Base-by-base conservation (phyloP, 2,329 filamentous ascomycete species). In the Fusarium tupiense region DNA sequence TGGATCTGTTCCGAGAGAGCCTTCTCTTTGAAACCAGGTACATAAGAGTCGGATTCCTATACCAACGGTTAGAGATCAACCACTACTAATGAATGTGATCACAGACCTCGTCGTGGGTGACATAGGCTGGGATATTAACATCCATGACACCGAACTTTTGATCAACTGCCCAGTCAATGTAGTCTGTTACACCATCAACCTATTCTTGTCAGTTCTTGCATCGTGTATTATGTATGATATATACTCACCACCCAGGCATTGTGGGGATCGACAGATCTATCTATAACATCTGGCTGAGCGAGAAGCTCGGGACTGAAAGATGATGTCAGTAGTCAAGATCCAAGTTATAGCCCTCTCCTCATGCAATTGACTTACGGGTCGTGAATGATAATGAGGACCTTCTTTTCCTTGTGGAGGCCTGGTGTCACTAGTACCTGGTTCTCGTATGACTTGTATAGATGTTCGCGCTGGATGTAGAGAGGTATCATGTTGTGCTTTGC, bases 61-160 rank as follows among this genome's bases (percentile, higher is more conserved):
- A 46, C 11, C 54, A 38, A 46, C 14, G 26, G 62, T 81, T 58
- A 80, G 75, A 58, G 20, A 14, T 57, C 40, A 19, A 24, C 17
- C 16, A 29, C 14, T 19, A 14, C 20, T 12, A 37, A 16, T 22
- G 35, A n/a, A 50, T 52, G 6, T 43, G 38, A 77, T 83, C 79
- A 82, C 74, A 57, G 73, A 91, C 91, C 73, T 91, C 88, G 46
- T 90, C 86, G 26, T 88, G 87, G 4, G 92, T 91, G 56, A 95
- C 86, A 77, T 95, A 90, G 73, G 92, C 92, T 0, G 96, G 96
- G 6, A 99, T 88, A 74, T 98, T 98, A 67, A 98, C 90, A 81
- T 99, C 96, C 77, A 99, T 93, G 29, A 98, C 90, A 4, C 91
- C 94, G 78, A 96, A 97, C 22, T 89, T 90, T 66, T 94, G 89